Percentiles rank a stretch among this genome's conserved stretches.
phyloP scores from a whole-genome alignment of 2,329 filamentous ascomycete genomes.

The Neocucurbitaria cava region DNA sequence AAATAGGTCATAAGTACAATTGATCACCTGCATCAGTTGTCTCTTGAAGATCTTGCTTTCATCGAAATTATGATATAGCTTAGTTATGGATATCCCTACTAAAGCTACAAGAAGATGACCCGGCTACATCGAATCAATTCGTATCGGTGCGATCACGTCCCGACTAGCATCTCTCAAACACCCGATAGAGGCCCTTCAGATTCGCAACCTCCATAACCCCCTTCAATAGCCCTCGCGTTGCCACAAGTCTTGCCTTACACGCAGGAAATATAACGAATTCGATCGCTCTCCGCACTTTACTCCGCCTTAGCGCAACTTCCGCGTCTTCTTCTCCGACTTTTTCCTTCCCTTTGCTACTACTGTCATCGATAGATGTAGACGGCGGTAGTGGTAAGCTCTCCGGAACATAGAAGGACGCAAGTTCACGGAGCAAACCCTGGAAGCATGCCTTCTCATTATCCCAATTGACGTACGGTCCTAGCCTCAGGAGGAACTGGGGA shows the following conservation, averaged over 20 bases:
- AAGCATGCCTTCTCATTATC: constrained; percentile 84
- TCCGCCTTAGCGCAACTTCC: constrained; percentile 61
- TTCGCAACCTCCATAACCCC: constrained; percentile 88
- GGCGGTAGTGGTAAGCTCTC: constrained; percentile 73
- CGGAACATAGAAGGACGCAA: constrained; percentile 89
- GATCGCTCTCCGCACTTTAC: constrained; percentile 74
- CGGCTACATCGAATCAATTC: background rate
- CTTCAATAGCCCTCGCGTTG: constrained; percentile 77
- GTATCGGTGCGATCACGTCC: background rate
- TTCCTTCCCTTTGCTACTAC: constrained; percentile 24
- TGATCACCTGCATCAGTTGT: background rate
- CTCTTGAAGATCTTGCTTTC: background rate
- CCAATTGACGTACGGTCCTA: constrained; percentile 92
- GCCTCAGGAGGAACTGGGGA: constrained; percentile 82
- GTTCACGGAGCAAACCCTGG: constrained; percentile 79
- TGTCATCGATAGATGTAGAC: constrained; percentile 45
- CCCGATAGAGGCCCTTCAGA: constrained; percentile 88
- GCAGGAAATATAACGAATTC: constrained; percentile 92
- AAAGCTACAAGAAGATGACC: background rate
- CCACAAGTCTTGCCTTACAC: constrained; percentile 81
- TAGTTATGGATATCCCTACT: background rate
- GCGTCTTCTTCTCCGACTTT: constrained; percentile 42
- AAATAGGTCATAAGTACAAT: background rate
- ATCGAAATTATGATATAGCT: background rate
- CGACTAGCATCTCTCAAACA: constrained; percentile 86